These are phyloP conservation scores for Kuraishia capsulata DNA, from an alignment of 805 yeast genomes.

Conservation along the genomic window DNA sequence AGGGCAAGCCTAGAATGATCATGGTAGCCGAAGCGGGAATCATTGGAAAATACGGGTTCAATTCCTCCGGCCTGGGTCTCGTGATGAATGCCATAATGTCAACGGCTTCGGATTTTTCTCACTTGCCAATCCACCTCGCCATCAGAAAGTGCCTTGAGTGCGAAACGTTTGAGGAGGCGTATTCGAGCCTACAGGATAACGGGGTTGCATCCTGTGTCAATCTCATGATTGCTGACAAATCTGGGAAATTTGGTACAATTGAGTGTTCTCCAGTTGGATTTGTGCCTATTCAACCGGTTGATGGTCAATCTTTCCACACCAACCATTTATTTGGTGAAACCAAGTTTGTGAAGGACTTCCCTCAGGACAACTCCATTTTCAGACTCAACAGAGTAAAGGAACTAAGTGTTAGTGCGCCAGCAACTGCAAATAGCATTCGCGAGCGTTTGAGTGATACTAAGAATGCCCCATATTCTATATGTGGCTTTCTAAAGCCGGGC, in stretches of 20 bases:
- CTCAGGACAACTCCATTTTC: constrained; percentile 9
- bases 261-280: constrained; percentile 14
- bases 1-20: constrained; percentile 15
- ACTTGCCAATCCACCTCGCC: constrained; percentile 27
- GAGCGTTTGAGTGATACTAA: constrained; percentile 12
- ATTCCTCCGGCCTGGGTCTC: constrained; percentile 21
- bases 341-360: constrained; percentile 5
- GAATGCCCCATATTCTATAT: constrained; percentile 12
- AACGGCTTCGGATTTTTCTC: constrained; percentile 5
- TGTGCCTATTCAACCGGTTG: constrained; percentile 8
- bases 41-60: constrained; percentile 25
- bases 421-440: constrained; percentile 9
- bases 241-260: constrained; percentile 9
- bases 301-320: constrained; percentile 12
- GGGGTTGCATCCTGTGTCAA: constrained; percentile 15
- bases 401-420: constrained; percentile 7
- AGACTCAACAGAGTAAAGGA: constrained; percentile 11
- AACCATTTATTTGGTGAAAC: constrained; percentile 10
- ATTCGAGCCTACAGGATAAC: constrained; percentile 5
- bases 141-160: constrained; percentile 23
- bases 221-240: constrained; percentile 15
- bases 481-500: constrained; percentile 8
- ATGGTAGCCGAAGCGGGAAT: constrained; percentile 26
- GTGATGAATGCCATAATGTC: constrained; percentile 22
- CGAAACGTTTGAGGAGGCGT: constrained; percentile 9